Base-by-base conservation (phyloP, 129 eudicot genomes). In the Silybum marianum region DNA sequence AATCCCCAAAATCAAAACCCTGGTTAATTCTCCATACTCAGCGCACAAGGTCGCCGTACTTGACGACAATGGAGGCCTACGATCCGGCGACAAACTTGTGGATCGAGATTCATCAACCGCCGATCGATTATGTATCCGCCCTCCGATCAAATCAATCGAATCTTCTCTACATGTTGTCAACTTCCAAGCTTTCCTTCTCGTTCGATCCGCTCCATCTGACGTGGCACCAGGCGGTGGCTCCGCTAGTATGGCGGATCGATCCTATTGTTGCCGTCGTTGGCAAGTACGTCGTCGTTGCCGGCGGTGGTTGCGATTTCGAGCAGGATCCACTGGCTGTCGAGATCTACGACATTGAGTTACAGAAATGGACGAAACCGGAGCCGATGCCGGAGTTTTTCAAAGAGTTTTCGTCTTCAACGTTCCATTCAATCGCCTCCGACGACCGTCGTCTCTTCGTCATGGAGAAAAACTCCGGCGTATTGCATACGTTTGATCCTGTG, bases 11-110 rank as follows among this genome's bases (percentile, higher is more conserved):
- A 60, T 87, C 84, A 14, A 80, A 84, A 65, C 91, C 93, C 1
- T 91, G 91, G 97, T 85, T 91, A 24, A 30, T 91, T 66, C 19
- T 87, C 71, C 88, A 91, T 51, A 77, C 85, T 3, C 96, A 91
- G 25, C 6, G 72, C 75, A 73, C 82, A 30, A 81, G 90, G 11
- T 54, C 84, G 24, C 88, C 88, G 9, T 72, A 76, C 80, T 8
- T 68, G 28, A 80, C 82, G 21, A 72, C 89, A 11, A 26, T 90
- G 0, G 78, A 48, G 62, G 97, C 91, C 0, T 91, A 85, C 78
- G 97, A 91, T 26, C 93, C 93, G 3, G 81, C 84, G 48, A 83
- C 97, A 9, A 40, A 71, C 22, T 14, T 69, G 3, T 91, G 97
- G 97, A 82, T 89, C 74, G 73, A 72, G 5, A 69, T 87, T 34